Evolutionary conservation across 2,329 filamentous ascomycete genomes (phyloP).

Genomic region (Colletotrichum sublineola): DNA sequence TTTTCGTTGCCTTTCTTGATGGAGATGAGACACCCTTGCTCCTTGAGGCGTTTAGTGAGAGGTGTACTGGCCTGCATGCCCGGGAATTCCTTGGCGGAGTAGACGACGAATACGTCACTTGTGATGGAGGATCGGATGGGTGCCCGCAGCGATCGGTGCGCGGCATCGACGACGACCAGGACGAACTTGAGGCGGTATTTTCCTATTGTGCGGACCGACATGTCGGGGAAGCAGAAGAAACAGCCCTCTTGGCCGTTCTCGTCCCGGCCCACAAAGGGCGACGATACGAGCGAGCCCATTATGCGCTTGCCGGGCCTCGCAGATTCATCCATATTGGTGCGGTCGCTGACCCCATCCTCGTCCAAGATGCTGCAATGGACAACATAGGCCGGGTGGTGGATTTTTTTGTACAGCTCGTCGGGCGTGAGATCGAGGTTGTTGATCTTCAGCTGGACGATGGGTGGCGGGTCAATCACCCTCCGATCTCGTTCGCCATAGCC

Average conservation of each 20-base stretch:
- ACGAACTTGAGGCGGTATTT: conserved; percentile 81
- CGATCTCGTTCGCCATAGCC: conserved; percentile 87
- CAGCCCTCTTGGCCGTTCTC: conserved; percentile 80
- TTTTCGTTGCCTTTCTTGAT: conserved; percentile 89
- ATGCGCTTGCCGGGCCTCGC: conserved; percentile 79
- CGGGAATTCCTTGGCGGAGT: conserved; percentile 87
- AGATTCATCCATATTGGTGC: conserved; percentile 75
- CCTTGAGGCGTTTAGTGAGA: conserved; percentile 79
- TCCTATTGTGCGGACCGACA: conserved; percentile 83
- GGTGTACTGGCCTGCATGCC: conserved; percentile 84
- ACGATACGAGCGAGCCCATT: conserved; percentile 84
- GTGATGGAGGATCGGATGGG: conserved; percentile 66
- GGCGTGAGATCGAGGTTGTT: conserved; percentile 67
- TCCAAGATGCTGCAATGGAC: conserved; percentile 84
- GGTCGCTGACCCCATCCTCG: conserved; percentile 74
- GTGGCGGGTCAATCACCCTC: conserved; percentile 85
- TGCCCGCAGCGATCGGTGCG: conserved; percentile 66
- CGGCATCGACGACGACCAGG: conserved; percentile 76
- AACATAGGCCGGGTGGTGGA: conserved; percentile 76
- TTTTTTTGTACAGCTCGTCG: conserved; percentile 64
- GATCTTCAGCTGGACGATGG: conserved; percentile 81
- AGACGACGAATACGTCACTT: conserved; percentile 82
- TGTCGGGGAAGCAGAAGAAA: conserved; percentile 88
- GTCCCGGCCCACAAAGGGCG: conserved; percentile 81
- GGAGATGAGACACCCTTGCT: conserved; percentile 86